Base-by-base conservation (phyloP, 495 filamentous ascomycete species). In the Niebla homalea region DNA sequence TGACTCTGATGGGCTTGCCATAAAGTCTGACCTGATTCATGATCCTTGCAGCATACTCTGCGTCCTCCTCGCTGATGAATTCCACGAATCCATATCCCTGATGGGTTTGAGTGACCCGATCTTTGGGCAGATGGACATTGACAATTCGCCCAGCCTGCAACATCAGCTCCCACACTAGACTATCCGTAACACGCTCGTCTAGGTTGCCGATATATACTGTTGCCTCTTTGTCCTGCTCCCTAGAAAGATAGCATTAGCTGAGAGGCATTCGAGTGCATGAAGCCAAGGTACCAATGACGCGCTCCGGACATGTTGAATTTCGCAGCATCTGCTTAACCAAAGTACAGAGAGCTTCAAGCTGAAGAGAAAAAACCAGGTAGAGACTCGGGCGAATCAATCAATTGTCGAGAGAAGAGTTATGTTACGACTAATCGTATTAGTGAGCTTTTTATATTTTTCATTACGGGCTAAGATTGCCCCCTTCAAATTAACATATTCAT, bases 1-100 rank as follows among this genome's bases (percentile, higher is more conserved):
- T 99, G 51, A 97, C 92, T 44, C 92, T 81, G 54, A 99, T 88
- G 2, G 89, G 87, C 66, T 97, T 97, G 43, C 89, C 89, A 66
- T 84, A 94, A 36, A 99, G 68, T 35, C 89, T 80, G 49, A 97
- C 84, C 53, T 89, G 84, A 64, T 99, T 99, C 84, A 97, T 93
- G 48, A 95, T 86, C 59, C 89, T 83, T 47, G 89, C 85, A 10
- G 92, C 92, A 68, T 99, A 99, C 62, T 97, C 92, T 50, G 92
- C 92, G 65, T 96, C 90, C 59, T 89, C 86, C 60, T 96, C 90
- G 52, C 83, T 89, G 58, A 87, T 89, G 64, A 96, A 97, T 64
- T 97, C 92, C 62, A 99, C 90, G 63, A 99, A 99, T 50, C 92
- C 92, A 75, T 94, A 99, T 48, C 93, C 93, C 70, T 97, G 92